A percentile compares a stretch with the other conserved stretches of the same genome.
Conservation (phyloP, 2,329 filamentous ascomycete species). For the Trichoderma sp. region DNA sequence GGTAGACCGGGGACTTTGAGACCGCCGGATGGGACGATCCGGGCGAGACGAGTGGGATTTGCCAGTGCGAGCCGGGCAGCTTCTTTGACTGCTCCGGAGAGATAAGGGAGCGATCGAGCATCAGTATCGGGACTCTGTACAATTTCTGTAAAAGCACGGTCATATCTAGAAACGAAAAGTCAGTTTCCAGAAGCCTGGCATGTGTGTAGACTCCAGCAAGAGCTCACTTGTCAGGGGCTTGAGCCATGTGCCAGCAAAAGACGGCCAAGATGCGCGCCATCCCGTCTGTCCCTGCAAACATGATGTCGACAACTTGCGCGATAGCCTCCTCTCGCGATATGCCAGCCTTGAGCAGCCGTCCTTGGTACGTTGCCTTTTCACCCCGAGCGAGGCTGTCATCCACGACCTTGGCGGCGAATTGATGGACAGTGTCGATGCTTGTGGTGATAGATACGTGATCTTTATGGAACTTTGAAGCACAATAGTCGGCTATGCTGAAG, state of each 20-base stretch:
- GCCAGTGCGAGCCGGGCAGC: neutral
- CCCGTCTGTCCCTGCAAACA: neutral
- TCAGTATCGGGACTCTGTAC: neutral
- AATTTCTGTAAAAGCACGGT: neutral
- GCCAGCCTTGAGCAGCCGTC: neutral
- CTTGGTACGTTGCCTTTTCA: constrained; percentile 3
- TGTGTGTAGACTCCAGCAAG: neutral
- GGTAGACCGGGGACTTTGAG: neutral
- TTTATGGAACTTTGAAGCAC: neutral
- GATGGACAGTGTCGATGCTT: neutral
- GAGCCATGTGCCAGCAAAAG: neutral
- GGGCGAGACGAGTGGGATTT: constrained; percentile 11
- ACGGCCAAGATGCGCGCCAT: neutral
- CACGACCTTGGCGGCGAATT: neutral
- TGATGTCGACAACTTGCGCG: neutral
- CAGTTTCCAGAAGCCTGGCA: neutral
- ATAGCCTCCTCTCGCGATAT: neutral
- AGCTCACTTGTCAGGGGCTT: neutral
- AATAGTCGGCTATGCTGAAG: neutral
- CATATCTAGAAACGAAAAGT: neutral
- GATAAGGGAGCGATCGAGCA: constrained; percentile 3
- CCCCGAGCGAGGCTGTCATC: neutral
- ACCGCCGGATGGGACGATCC: neutral
- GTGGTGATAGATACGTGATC: neutral
- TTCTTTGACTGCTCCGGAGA: constrained; percentile 4